Evolutionary conservation across 306 rosid species (phyloP).

Genomic region (Echinosophora koreensis): DNA sequence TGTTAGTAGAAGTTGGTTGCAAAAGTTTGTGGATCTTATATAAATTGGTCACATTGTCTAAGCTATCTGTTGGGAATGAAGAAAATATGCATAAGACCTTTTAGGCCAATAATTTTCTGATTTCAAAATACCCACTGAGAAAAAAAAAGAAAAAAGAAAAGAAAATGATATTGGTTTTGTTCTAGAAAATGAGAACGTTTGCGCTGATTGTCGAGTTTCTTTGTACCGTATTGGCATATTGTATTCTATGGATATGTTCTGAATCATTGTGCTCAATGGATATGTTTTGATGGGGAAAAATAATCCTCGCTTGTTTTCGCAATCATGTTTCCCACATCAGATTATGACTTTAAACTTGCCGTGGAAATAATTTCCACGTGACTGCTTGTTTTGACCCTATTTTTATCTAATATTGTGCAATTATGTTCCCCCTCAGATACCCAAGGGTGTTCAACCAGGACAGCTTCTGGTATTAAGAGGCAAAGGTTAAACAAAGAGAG

Average conservation of each 20-base stretch:
- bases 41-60: neutral
- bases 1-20: conserved; percentile 9
- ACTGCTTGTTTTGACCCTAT: conserved; percentile 33
- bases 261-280: conserved; percentile 16
- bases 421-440: conserved; percentile 71
- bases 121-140: neutral
- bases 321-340: neutral
- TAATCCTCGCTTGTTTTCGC: conserved; percentile 30
- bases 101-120: conserved; percentile 12
- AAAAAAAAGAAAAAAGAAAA: neutral
- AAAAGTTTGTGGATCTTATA: neutral
- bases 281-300: conserved; percentile 22
- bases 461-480: conserved; percentile 86
- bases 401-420: conserved; percentile 47
- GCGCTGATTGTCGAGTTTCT: conserved; percentile 16
- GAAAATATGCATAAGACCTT: conserved; percentile 4
- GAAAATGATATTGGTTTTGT: neutral
- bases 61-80: conserved; percentile 18
- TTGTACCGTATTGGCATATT: neutral
- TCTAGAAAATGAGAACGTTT: conserved; percentile 26
- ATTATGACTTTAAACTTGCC: conserved; percentile 28
- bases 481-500: conserved; percentile 64
- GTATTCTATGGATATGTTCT: conserved; percentile 21
- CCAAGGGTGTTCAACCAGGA: conserved; percentile 93
- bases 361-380: neutral